These are phyloP conservation scores for Candida labiduridarum DNA, from an alignment of 1,139 yeast species.

Conservation along the genomic window DNA sequence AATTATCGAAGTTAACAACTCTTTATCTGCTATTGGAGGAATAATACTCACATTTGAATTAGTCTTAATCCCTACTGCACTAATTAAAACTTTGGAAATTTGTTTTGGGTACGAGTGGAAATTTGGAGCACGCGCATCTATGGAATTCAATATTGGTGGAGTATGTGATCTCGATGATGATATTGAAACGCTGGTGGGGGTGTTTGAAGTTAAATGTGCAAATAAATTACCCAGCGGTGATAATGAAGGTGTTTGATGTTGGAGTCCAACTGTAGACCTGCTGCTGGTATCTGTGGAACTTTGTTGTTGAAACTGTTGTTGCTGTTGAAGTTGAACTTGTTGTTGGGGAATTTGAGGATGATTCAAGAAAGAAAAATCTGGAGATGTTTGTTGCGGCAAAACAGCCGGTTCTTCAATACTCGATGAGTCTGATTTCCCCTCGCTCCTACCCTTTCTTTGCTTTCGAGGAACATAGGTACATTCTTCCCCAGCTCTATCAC, in stretches of 20 bases:
- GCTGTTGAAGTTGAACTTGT: neutral
- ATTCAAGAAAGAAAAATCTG: constrained; percentile 3
- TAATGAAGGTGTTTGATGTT: neutral
- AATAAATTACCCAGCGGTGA: neutral
- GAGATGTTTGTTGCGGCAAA: neutral
- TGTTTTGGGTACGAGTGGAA: constrained; percentile 19
- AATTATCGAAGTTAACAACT: constrained; percentile 15
- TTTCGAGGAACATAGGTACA: constrained; percentile 50
- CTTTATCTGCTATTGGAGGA: constrained; percentile 19
- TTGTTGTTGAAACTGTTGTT: neutral
- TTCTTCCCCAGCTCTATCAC: constrained; percentile 35
- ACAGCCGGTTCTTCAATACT: neutral
- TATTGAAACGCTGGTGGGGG: neutral
- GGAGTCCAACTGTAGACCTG: neutral
- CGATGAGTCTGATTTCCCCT: neutral
- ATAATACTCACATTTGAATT: constrained; percentile 19
- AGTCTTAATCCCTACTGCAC: constrained; percentile 20
- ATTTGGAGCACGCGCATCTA: constrained; percentile 18
- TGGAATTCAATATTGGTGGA: constrained; percentile 14
- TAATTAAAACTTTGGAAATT: constrained; percentile 18
- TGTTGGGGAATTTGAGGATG: constrained; percentile 1
- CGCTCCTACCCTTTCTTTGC: constrained; percentile 19
- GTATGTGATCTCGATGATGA: constrained; percentile 8
- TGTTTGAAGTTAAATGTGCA: neutral
- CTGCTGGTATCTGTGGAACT: neutral